These are phyloP conservation scores for Arthonia radiata DNA, from an alignment of 495 filamentous ascomycete species.

Conservation along the genomic window DNA sequence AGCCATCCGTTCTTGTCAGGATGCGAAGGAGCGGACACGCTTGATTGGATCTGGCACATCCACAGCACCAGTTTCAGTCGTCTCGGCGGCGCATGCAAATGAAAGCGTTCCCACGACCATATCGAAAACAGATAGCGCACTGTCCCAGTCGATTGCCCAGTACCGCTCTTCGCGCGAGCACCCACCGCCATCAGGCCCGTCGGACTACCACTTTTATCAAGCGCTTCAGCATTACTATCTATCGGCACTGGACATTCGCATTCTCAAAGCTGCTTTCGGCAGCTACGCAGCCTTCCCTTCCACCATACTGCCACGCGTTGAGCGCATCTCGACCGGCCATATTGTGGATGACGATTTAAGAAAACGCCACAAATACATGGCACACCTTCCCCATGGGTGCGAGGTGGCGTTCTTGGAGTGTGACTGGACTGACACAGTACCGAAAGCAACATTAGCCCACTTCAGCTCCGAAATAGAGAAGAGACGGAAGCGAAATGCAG, in stretches of 20 bases:
- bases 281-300: conserved; percentile 65
- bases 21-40: conserved; percentile 43
- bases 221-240: conserved; percentile 77
- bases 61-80: not conserved
- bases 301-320: conserved; percentile 71
- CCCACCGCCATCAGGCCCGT: conserved; percentile 15
- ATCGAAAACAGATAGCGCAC: conserved; percentile 2
- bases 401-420: conserved; percentile 88
- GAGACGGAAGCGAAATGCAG: conserved; percentile 50
- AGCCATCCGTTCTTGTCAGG: conserved; percentile 43
- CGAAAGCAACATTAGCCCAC: conserved; percentile 41
- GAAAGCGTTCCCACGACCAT: conserved; percentile 1
- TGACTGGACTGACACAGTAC: conserved; percentile 83
- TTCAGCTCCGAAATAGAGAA: conserved; percentile 59
- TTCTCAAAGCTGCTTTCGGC: conserved; percentile 73
- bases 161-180: conserved; percentile 10
- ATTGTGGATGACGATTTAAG: conserved; percentile 75
- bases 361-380: conserved; percentile 69
- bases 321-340: conserved; percentile 76
- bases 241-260: conserved; percentile 82
- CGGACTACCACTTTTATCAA: conserved; percentile 68
- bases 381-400: conserved; percentile 77
- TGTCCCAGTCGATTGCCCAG: conserved; percentile 12
- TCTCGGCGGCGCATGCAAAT: conserved; percentile 4
- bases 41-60: conserved; percentile 27